These are phyloP conservation scores for Talaromyces stipitatus DNA, from an alignment of 495 filamentous ascomycete genomes.

Conservation along the genomic window DNA sequence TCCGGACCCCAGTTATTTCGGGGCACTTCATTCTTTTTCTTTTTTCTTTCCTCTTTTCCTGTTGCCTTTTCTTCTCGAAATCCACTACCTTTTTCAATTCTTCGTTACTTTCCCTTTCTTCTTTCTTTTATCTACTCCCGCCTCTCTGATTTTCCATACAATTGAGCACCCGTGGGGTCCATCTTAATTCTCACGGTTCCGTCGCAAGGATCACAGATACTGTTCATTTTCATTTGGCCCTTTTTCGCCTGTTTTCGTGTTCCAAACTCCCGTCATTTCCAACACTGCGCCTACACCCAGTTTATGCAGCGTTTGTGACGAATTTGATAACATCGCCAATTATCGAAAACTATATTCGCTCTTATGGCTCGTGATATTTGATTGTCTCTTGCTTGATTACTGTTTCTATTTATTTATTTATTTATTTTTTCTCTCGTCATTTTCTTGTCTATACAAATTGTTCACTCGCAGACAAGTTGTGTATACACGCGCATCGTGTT, in stretches of 20 bases:
- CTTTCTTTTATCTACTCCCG: slow-evolving; percentile 26
- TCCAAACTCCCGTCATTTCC: not conserved
- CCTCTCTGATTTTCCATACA: slow-evolving; percentile 4
- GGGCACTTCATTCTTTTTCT: slow-evolving; percentile 15
- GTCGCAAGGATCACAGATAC: not conserved
- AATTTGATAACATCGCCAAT: not conserved
- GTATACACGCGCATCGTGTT: not conserved
- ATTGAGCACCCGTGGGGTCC: not conserved
- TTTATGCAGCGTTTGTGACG: not conserved
- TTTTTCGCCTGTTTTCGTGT: not conserved
- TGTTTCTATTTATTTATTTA: not conserved
- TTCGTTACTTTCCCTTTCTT: slow-evolving; percentile 28
- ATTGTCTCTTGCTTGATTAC: not conserved
- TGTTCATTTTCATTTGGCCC: not conserved
- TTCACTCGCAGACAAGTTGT: not conserved
- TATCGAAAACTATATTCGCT: not conserved
- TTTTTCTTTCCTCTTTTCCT: slow-evolving; percentile 14
- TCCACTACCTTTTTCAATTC: too few relatives aligned
- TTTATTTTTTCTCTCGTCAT: not conserved
- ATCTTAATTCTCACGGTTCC: not conserved
- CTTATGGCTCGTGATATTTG: not conserved
- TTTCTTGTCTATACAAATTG: not conserved
- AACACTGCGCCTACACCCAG: not conserved
- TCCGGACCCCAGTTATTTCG: not conserved
- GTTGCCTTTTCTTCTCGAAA: slow-evolving; percentile 12